Evolutionary conservation across 2,329 filamentous ascomycete species (phyloP).

Genomic region (Fusarium abutilonis): DNA sequence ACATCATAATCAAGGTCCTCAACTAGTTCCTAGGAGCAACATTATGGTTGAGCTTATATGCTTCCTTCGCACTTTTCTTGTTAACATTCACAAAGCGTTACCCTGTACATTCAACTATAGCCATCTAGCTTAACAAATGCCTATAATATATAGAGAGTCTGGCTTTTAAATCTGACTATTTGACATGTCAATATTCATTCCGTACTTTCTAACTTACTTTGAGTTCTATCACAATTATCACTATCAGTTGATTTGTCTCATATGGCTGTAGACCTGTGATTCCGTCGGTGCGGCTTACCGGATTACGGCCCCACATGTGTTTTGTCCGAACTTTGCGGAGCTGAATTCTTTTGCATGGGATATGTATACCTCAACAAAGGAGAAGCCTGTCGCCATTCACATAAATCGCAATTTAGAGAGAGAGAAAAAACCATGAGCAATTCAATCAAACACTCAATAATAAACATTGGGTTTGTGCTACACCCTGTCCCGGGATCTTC

Average conservation of each 20-base stretch:
- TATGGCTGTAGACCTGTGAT: conserved; percentile 3
- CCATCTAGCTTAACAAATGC: too few relatives aligned
- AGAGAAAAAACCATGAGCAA: neutral
- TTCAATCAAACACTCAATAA: neutral
- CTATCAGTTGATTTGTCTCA: neutral
- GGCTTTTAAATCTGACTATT: too few relatives aligned
- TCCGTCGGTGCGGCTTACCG: conserved; percentile 15
- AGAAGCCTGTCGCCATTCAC: conserved; percentile 4
- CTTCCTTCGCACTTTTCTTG: too few relatives aligned
- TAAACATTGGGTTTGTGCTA: neutral
- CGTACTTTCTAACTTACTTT: too few relatives aligned
- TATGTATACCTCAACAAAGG: neutral
- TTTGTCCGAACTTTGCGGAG: conserved; percentile 6
- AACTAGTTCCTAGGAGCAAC: too few relatives aligned
- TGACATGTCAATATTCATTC: too few relatives aligned
- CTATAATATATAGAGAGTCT: too few relatives aligned
- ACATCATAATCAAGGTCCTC: too few relatives aligned
- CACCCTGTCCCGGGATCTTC: neutral
- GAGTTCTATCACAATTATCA: neutral
- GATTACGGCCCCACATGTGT: conserved; percentile 8
- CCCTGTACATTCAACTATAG: too few relatives aligned
- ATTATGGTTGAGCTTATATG: too few relatives aligned
- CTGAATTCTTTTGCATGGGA: conserved; percentile 1
- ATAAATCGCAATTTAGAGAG: neutral
- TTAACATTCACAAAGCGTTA: too few relatives aligned